Percentiles rank a stretch among this genome's conserved stretches.
These are phyloP conservation scores for Malus hybrid DNA, from an alignment of 331 rosid species.

Conservation along the genomic window DNA sequence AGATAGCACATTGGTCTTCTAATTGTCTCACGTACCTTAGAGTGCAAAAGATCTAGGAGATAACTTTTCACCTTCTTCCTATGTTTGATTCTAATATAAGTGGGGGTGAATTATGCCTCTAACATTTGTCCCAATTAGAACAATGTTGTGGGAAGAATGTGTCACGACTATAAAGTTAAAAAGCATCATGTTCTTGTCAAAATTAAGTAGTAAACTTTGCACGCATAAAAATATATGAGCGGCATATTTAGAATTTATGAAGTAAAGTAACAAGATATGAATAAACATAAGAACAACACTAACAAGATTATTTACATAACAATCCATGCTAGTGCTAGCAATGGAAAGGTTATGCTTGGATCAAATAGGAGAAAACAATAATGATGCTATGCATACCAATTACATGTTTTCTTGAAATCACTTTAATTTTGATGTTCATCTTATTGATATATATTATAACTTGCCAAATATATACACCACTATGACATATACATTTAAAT, in stretches of 20 bases:
- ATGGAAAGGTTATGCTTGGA: neutral
- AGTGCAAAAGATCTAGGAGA: neutral
- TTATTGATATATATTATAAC: neutral
- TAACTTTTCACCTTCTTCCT: neutral
- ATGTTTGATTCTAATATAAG: neutral
- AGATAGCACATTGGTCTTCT: neutral
- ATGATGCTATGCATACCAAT: neutral
- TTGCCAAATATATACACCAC: too few species aligned
- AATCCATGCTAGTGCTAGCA: too few species aligned
- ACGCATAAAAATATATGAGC: too few species aligned
- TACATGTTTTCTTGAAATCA: neutral
- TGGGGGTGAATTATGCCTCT: neutral
- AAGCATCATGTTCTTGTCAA: neutral
- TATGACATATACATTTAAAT: too few species aligned
- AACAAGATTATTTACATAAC: too few species aligned
- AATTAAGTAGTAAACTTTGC: too few species aligned
- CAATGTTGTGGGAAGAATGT: neutral
- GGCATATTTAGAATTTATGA: too few species aligned
- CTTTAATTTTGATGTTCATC: neutral
- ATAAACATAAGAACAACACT: too few species aligned
- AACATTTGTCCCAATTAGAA: neutral
- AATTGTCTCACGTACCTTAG: neutral
- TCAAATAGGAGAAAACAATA: neutral
- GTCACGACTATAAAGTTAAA: neutral
- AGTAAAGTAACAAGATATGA: too few species aligned